Base-by-base conservation (phyloP, 352 stramenopile species). In the Nothophytophthora sp. region DNA sequence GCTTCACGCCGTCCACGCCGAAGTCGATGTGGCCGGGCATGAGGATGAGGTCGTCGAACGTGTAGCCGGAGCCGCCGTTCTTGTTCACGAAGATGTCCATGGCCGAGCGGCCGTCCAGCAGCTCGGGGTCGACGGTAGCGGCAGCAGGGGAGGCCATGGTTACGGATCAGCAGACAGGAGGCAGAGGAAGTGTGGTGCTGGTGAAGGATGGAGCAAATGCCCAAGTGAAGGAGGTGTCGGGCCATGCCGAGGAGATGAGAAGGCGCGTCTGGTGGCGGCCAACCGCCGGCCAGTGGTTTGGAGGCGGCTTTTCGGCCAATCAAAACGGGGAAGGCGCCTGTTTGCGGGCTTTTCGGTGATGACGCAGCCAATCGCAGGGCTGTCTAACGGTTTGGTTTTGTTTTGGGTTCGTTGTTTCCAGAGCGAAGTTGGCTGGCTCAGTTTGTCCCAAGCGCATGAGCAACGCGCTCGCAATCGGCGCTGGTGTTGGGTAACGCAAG, bases 71-170 rank as follows among this genome's bases (percentile, higher is more conserved):
- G 64, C 81, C 83, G 41, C 90, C 77, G 69, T 93, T 92, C 70
- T 94, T 94, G 59, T 73, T 73, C 11, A 92, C 81, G 47, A 95
- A 95, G 64, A 95, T 89, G 63, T 92, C 81, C 24, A 75, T 72
- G 37, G 79, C 86, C 50, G 81, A 79, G 61, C 77, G 79, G 43
- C 86, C 86, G 63, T 95, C 86, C 29, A 83, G 62, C 44, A 88
- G 56, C 47, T 83, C 71, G 24, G 67, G 59, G 48, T 88, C 72
- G 47, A 80, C 71, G 30, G 60, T 36, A 23, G 37, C 23, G 24
- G 42, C 38, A 24, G 68, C 58, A 63, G 73, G 77, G 41, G 49
- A 63, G 22, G 33, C 30, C 32, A 53, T 49, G 20, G n/a, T 41
- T n/a, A 28, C 38, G 48, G 43, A 35, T 41, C 20, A 41, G 52